Evolutionary conservation across 2,329 filamentous ascomycete genomes (phyloP), one percentile per base, ranked within the genome.

Genomic region (Ophiostoma sp.): DNA sequence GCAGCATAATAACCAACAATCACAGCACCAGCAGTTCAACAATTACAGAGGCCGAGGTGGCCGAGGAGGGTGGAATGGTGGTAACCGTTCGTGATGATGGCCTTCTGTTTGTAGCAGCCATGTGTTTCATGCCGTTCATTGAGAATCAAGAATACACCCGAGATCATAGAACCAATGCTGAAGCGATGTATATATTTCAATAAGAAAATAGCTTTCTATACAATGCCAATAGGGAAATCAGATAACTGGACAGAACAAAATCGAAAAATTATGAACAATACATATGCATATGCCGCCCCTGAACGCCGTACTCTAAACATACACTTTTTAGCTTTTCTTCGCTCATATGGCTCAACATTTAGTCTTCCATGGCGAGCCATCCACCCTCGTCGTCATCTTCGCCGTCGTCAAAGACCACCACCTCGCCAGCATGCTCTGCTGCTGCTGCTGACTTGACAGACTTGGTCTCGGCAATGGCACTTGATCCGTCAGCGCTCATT

Each of bases 281-380:
- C 41, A 63, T 42, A 63, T 62, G 58, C 58, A 62, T 41, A 62
- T 42, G 36, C 27, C 49, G 62, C 49, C 41, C 52, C 67, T 49
- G 55, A 68, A 68, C 67, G 67, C 67, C 67, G 49, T 55, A 44
- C 36, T 66, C 67, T 62, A 42, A 42, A 42, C 27, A 66, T 66
- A 49, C 64, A 42, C 40, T 64, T 40, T 42, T 42, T 42, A 27
- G 44, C 16, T 44, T 18, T 45, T 62, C 16, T 55, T 44, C 42
- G 7, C 16, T 8, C 18, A 14, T 40, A 40, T 16, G 55, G 14
- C 7, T 42, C 38, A 45, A 14, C 66, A 60, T 8, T 36, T 52
- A 47, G 36, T 68, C 47, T n/a, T 69, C 70, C 40, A 70, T 55
- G 2, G 68, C 71, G 5, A 70, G 55, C 71, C 70, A 72, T 3